These are phyloP conservation scores for Suhomyces coccinellae DNA, from an alignment of 1,139 yeast species.

Conservation along the genomic window DNA sequence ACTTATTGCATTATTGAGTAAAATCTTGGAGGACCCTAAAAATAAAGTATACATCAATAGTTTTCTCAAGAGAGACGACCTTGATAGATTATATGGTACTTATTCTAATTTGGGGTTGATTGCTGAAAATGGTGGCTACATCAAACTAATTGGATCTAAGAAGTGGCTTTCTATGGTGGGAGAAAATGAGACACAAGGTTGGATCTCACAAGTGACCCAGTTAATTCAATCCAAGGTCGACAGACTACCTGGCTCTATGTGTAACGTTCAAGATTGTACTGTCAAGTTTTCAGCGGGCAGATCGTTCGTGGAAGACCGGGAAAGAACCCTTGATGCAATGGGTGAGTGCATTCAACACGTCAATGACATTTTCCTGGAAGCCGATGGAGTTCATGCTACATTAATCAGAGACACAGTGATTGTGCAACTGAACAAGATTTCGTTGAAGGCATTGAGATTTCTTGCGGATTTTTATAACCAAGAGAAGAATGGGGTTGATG, in stretches of 20 bases:
- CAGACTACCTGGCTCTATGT: constrained; percentile 75
- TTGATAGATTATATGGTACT: constrained; percentile 69
- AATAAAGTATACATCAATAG: constrained; percentile 75
- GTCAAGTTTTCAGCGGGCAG: constrained; percentile 72
- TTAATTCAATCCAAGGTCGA: constrained; percentile 69
- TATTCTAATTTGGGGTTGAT: constrained; percentile 74
- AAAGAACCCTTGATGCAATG: constrained; percentile 63
- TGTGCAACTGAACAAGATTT: constrained; percentile 58
- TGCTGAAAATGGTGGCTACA: constrained; percentile 86
- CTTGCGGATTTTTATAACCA: constrained; percentile 36
- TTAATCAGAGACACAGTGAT: constrained; percentile 68
- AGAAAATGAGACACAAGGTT: constrained; percentile 47
- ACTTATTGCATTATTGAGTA: constrained; percentile 48
- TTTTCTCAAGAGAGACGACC: constrained; percentile 58
- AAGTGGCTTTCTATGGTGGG: constrained; percentile 70
- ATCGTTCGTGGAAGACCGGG: constrained; percentile 59
- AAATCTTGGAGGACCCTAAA: constrained; percentile 46
- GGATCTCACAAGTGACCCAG: constrained; percentile 64
- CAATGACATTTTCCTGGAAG: constrained; percentile 63
- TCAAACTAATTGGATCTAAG: constrained; percentile 52
- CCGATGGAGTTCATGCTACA: constrained; percentile 71
- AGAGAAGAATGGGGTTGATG: constrained; percentile 16
- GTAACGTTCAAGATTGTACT: constrained; percentile 73
- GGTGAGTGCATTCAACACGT: constrained; percentile 88
- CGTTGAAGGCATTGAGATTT: constrained; percentile 54